Evolutionary conservation across 1,139 yeast species (phyloP).

Genomic region (Tardiomyces depauwii): DNA sequence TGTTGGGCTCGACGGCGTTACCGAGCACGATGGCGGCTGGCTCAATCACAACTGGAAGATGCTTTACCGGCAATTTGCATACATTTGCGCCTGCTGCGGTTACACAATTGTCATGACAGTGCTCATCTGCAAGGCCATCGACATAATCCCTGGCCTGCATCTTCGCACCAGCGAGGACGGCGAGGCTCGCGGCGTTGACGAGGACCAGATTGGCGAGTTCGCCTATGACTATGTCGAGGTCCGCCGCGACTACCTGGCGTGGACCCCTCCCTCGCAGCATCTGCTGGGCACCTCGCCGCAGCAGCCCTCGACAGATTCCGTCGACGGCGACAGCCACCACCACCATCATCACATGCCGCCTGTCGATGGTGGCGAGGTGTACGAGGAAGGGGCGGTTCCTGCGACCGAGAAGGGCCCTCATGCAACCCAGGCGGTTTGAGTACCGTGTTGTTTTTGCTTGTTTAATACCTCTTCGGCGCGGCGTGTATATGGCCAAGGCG

Average conservation of each 20-base stretch:
- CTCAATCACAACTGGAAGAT: slow-evolving; percentile 83
- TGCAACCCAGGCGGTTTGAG: background rate
- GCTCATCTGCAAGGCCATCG: slow-evolving; percentile 57
- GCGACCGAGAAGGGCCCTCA: background rate
- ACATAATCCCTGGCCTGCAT: slow-evolving; percentile 73
- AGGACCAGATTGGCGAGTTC: slow-evolving; percentile 95
- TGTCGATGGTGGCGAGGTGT: background rate
- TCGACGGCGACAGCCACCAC: background rate
- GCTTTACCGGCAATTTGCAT: slow-evolving; percentile 80
- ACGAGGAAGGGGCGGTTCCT: background rate
- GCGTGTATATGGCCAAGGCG: no score
- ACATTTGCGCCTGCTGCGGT: slow-evolving; percentile 61
- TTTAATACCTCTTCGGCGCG: background rate
- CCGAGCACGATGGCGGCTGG: slow-evolving; percentile 89
- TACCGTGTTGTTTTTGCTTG: background rate
- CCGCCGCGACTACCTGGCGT: slow-evolving; percentile 81
- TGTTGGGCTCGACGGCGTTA: slow-evolving; percentile 70
- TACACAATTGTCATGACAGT: slow-evolving; percentile 75
- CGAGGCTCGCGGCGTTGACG: slow-evolving; percentile 86
- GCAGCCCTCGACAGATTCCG: background rate
- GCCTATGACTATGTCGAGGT: slow-evolving; percentile 98
- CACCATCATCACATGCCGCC: background rate
- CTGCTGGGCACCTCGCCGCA: slow-evolving; percentile 3
- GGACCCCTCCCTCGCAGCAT: slow-evolving; percentile 28
- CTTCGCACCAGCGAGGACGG: slow-evolving; percentile 75